phyloP scores from a whole-genome alignment of 78 protist species.

The Guillardia theta region DNA sequence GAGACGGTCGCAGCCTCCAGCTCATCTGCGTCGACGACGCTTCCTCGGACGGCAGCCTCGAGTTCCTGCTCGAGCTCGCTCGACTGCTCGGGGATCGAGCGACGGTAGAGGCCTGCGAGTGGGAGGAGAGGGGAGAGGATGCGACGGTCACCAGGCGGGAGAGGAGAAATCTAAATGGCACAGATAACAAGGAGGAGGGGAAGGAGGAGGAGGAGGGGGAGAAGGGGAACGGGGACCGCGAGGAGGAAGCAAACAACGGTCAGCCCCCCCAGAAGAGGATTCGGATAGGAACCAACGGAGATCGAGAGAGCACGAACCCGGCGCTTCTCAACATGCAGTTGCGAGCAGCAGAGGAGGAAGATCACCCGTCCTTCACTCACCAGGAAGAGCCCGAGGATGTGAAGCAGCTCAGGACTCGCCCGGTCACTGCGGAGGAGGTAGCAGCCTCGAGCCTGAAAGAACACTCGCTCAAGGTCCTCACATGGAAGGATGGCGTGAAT shows the following conservation, averaged over 20 bases:
- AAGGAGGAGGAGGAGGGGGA: no score
- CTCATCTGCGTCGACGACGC: slow-evolving; percentile 12
- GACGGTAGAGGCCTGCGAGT: no score
- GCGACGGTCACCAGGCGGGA: no score
- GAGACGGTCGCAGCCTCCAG: background rate
- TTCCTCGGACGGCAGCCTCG: slow-evolving; percentile 15
- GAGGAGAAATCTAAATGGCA: no score
- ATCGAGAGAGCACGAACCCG: background rate
- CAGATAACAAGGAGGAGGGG: no score
- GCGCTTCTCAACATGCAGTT: background rate
- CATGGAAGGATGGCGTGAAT: background rate
- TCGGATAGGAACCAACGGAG: no score
- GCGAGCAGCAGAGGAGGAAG: slow-evolving; percentile 13
- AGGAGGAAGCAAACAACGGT: no score
- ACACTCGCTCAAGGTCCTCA: background rate
- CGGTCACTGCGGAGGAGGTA: background rate
- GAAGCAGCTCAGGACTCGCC: background rate
- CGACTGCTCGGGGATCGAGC: no score
- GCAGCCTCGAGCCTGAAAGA: background rate
- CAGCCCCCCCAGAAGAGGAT: no score
- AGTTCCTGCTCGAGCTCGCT: background rate
- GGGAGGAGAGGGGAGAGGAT: no score
- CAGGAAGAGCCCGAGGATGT: background rate
- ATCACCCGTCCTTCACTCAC: slow-evolving; percentile 23
- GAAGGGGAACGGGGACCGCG: no score